phyloP scores from a whole-genome alignment of 345 rosid species.

The Angophora floribunda region DNA sequence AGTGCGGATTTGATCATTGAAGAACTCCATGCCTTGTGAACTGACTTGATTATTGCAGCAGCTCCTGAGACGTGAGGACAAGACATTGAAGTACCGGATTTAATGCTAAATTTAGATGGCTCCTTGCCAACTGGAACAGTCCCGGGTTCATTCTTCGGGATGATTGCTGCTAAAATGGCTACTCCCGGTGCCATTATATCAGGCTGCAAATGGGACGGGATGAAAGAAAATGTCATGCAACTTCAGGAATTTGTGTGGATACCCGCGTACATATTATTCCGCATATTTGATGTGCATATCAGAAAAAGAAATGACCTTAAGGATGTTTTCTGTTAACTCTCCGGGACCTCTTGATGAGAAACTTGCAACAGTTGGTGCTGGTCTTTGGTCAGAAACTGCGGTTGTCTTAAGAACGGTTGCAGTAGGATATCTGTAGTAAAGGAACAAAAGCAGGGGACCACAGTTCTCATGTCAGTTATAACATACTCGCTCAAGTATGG shows the following conservation, averaged over 20 bases:
- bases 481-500: not conserved
- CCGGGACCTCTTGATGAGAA: conserved; percentile 87
- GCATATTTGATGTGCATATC: not conserved
- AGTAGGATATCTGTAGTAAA: conserved; percentile 31
- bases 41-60: conserved; percentile 50
- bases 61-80: conserved; percentile 86
- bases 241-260: not conserved
- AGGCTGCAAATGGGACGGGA: conserved; percentile 26
- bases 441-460: not conserved
- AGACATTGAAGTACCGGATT: conserved; percentile 85
- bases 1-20: conserved; percentile 78
- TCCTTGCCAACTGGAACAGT: conserved; percentile 14
- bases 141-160: conserved; percentile 24
- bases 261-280: not conserved
- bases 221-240: not conserved
- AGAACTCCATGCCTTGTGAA: conserved; percentile 43
- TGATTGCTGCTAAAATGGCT: conserved; percentile 57
- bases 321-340: conserved; percentile 53
- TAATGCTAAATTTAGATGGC: conserved; percentile 26
- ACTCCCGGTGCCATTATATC: conserved; percentile 87
- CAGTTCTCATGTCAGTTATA: not conserved
- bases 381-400: conserved; percentile 24
- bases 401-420: conserved; percentile 45
- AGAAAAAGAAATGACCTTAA: conserved; percentile 39
- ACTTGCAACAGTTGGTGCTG: conserved; percentile 74